phyloP scores from a whole-genome alignment of 2,329 filamentous ascomycete genomes.

The Xylaria sp. region DNA sequence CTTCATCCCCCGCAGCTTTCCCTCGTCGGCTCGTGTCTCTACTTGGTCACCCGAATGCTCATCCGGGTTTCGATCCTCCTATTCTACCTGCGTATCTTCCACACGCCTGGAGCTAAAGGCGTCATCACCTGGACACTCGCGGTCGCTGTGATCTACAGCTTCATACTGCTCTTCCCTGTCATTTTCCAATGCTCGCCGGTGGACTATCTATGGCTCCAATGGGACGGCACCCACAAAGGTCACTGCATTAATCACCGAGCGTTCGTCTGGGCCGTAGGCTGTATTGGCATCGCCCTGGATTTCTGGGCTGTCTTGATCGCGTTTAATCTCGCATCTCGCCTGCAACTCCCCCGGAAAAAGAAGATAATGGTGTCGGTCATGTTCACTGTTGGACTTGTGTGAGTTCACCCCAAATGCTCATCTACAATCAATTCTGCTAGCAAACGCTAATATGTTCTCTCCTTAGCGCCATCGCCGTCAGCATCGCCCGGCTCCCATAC shows the following conservation, averaged over 20 bases:
- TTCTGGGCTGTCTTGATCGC: slow-evolving; percentile 13
- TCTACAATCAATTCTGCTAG: not conserved
- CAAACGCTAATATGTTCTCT: not conserved
- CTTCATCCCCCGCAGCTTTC: not conserved
- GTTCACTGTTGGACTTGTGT: slow-evolving; percentile 21
- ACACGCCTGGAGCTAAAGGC: not conserved
- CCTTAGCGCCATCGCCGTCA: slow-evolving; percentile 10
- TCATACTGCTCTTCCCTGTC: not conserved
- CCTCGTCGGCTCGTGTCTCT: not conserved
- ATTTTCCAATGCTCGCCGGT: slow-evolving; percentile 18
- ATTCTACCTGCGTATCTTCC: slow-evolving; percentile 19
- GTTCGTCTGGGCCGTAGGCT: slow-evolving; percentile 1
- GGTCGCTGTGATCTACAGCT: not conserved
- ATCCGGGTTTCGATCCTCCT: slow-evolving; percentile 20
- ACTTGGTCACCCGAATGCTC: not conserved
- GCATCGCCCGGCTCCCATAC: slow-evolving; percentile 13
- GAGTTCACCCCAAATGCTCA: not conserved
- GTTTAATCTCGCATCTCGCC: not conserved
- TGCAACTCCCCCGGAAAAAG: slow-evolving; percentile 11
- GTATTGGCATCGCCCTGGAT: slow-evolving; percentile 3
- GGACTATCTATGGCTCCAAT: slow-evolving; percentile 9
- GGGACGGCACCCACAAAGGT: slow-evolving; percentile 11
- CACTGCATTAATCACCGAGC: not conserved
- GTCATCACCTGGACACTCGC: slow-evolving; percentile 11
- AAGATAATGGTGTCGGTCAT: slow-evolving; percentile 11